Base-by-base conservation (phyloP, 768 basidiomycete genomes). In the Exidia glandulosa region DNA sequence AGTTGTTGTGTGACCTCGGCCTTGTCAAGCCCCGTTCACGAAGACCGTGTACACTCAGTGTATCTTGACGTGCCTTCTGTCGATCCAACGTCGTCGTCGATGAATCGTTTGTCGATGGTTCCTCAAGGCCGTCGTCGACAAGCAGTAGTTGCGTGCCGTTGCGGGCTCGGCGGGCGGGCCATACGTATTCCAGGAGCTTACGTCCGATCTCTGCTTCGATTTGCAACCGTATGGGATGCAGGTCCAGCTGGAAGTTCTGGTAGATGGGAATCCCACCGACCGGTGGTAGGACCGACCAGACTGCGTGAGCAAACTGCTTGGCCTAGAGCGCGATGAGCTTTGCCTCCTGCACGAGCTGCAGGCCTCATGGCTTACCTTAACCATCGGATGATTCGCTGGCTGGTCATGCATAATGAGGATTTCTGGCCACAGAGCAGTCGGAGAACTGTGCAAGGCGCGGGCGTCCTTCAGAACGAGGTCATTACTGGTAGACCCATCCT, bases 241-340 rank as follows among this genome's bases (percentile, higher is more conserved):
- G 75, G 30, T 83, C 80, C 34, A 95, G 73, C 63, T 88, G 83
- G 65, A 96, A 90, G 31, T 79, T 77, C 69, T 92, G 86, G 69
- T 92, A 87, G 63, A 96, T 90, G 1, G 86, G 82, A 64, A 98
- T 96, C 13, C 94, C 94, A 23, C 93, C 94, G 27, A 97, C 93
- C 16, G 93, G 90, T 1, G 92, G 82, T n/a, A 92, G 75, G 29
- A 89, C 80, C 3, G 79, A 83, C 94, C 93, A 95, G 59, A 84
- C 81, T 2, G 86, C 86, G 1, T 84, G 75, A 23, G 86, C 76
- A 70, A 95, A 94, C 27, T 91, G 71, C 16, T 86, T 83, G 61
- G 78, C 77, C 87, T 90, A 63, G 16, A 64, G 34, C 60, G 19
- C 58, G 52, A 32, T 33, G 14, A 67, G 50, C 65, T 37, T 60